Conservation (phyloP, 1,284 basidiomycete genomes). For the Schizophyllum amplum region DNA sequence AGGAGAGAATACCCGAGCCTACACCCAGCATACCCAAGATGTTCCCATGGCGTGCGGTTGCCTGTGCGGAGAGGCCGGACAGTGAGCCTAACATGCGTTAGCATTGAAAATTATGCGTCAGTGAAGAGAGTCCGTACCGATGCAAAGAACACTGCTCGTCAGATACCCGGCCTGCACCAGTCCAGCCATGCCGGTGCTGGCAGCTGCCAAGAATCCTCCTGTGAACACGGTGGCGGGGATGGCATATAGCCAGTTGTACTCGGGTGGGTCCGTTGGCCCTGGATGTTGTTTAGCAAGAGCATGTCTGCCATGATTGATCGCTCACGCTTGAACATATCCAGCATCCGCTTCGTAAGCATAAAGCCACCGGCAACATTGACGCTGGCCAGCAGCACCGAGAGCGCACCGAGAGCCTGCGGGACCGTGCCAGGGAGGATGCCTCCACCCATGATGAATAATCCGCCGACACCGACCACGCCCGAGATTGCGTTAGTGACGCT, state of each 20-base stretch:
- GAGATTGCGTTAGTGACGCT: conserved; percentile 81
- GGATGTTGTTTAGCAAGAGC: conserved; percentile 1
- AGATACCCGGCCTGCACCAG: conserved; percentile 81
- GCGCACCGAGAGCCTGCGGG: conserved; percentile 68
- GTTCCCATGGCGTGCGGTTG: conserved; percentile 76
- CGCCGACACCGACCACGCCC: conserved; percentile 78
- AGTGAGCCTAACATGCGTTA: conserved; percentile 45
- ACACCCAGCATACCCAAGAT: conserved; percentile 80
- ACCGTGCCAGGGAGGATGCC: conserved; percentile 75
- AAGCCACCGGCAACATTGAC: conserved; percentile 85
- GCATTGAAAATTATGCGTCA: not conserved
- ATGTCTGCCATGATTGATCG: conserved; percentile 3
- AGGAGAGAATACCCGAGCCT: conserved; percentile 69
- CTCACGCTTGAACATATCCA: conserved; percentile 83
- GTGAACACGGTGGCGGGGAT: conserved; percentile 74
- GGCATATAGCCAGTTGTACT: conserved; percentile 76
- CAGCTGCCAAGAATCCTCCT: conserved; percentile 72
- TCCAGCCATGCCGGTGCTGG: conserved; percentile 76
- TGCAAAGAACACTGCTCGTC: conserved; percentile 74
- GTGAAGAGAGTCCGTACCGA: conserved; percentile 36
- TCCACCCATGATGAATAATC: conserved; percentile 83
- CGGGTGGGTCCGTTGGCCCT: conserved; percentile 78
- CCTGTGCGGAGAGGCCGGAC: conserved; percentile 66
- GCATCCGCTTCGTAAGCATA: conserved; percentile 79
- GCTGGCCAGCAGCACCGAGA: conserved; percentile 75